These are phyloP conservation scores for Pseudopithomyces chartarum DNA, from an alignment of 2,329 filamentous ascomycete species.

Conservation along the genomic window DNA sequence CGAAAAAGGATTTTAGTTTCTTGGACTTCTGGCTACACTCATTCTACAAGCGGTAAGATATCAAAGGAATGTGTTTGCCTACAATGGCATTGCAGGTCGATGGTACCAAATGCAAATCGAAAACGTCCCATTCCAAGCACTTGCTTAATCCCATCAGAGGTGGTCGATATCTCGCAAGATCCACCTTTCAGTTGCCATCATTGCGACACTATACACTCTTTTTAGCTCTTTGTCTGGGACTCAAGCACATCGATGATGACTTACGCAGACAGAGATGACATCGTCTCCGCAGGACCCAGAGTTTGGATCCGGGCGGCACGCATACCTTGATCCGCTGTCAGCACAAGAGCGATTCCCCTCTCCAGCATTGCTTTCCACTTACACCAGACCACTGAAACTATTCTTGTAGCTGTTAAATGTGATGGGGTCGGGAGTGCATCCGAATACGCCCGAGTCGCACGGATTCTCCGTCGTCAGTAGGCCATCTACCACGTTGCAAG, in stretches of 20 bases:
- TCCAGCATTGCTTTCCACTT: no score
- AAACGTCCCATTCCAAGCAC: no score
- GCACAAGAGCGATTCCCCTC: no score
- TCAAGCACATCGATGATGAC: no score
- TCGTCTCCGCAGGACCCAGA: constrained; percentile 1
- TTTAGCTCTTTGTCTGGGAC: no score
- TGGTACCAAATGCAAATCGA: no score
- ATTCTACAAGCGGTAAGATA: not conserved
- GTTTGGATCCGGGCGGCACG: not conserved
- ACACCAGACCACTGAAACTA: not conserved
- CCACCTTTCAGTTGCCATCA: not conserved
- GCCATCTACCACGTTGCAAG: constrained; percentile 2
- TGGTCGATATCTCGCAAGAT: not conserved
- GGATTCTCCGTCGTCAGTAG: constrained; percentile 5
- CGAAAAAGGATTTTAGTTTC: not conserved
- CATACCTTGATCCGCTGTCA: not conserved
- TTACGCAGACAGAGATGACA: constrained; percentile 6
- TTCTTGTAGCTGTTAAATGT: constrained; percentile 1
- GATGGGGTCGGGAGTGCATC: not conserved
- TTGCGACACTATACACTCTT: constrained; percentile 6
- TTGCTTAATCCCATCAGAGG: no score
- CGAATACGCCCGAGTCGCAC: constrained; percentile 1
- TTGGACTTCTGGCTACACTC: not conserved
- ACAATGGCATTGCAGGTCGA: not conserved
- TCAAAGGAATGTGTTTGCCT: not conserved